Evolutionary conservation across 179 eudicot genomes (phyloP).

Genomic region (Spergularia azorica): DNA sequence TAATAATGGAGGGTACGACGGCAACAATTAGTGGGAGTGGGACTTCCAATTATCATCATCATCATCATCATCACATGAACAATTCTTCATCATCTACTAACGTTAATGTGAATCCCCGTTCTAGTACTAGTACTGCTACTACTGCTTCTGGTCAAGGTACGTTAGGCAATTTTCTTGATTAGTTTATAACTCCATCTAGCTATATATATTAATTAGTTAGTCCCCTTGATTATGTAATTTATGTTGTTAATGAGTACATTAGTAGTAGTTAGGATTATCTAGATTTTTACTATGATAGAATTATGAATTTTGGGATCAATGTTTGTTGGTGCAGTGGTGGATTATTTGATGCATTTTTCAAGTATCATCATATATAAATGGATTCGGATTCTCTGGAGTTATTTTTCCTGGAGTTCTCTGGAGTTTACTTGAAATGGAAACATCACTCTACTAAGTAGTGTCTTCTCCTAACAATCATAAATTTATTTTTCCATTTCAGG

Average conservation of each 20-base stretch:
- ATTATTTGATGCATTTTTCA: too few species aligned
- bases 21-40: conserved; percentile 25
- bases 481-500: too few species aligned
- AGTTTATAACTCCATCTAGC: background rate
- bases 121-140: background rate
- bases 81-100: background rate
- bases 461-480: too few species aligned
- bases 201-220: background rate
- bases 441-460: too few species aligned
- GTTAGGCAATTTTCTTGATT: conserved; percentile 34
- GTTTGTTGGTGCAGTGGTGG: background rate
- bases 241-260: conserved; percentile 1
- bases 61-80: background rate
- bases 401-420: too few species aligned
- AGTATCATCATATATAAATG: too few species aligned
- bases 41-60: conserved; percentile 14
- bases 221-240: background rate
- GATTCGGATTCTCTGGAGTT: too few species aligned
- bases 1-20: conserved; percentile 17
- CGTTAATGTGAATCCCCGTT: conserved; percentile 2
- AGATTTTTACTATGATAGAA: conserved; percentile 11
- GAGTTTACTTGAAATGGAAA: too few species aligned
- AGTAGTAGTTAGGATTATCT: background rate
- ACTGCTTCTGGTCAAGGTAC: conserved; percentile 28
- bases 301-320: conserved; percentile 15